These are phyloP conservation scores for Teunomyces stri DNA, from an alignment of 805 yeast genomes.

Conservation along the genomic window DNA sequence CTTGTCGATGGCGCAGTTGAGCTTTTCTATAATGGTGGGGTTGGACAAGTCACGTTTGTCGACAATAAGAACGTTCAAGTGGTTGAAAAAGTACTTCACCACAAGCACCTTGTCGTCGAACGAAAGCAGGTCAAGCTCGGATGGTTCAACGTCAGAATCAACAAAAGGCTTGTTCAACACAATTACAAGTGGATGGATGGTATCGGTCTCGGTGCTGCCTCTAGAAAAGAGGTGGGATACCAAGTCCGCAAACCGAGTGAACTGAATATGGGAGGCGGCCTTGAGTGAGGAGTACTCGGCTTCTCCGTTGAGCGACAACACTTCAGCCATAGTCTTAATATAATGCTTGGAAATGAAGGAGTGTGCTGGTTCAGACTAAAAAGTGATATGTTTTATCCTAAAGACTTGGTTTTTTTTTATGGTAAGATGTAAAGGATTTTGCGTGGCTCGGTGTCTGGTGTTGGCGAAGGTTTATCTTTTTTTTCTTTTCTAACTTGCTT, in stretches of 20 bases:
- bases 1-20: constrained; percentile 19
- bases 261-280: constrained; percentile 1
- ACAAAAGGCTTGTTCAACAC: constrained; percentile 13
- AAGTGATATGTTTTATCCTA: too few species aligned
- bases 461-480: neutral
- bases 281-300: constrained; percentile 3
- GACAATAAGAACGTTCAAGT: constrained; percentile 33
- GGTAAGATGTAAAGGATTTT: neutral
- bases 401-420: too few species aligned
- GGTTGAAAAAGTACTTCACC: constrained; percentile 36
- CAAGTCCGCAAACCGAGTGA: constrained; percentile 13
- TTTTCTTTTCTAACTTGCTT: neutral
- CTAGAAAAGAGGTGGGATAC: constrained; percentile 25
- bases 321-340: constrained; percentile 16
- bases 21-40: constrained; percentile 10
- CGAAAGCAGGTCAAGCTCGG: constrained; percentile 21
- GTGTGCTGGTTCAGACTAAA: neutral
- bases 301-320: constrained; percentile 8
- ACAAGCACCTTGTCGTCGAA: constrained; percentile 29
- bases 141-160: neutral
- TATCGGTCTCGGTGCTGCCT: constrained; percentile 35
- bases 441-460: neutral
- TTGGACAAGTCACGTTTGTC: constrained; percentile 8
- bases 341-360: neutral
- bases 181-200: constrained; percentile 30